These are phyloP conservation scores for Xylariales sp. DNA, from an alignment of 2,329 filamentous ascomycete species.

Conservation along the genomic window DNA sequence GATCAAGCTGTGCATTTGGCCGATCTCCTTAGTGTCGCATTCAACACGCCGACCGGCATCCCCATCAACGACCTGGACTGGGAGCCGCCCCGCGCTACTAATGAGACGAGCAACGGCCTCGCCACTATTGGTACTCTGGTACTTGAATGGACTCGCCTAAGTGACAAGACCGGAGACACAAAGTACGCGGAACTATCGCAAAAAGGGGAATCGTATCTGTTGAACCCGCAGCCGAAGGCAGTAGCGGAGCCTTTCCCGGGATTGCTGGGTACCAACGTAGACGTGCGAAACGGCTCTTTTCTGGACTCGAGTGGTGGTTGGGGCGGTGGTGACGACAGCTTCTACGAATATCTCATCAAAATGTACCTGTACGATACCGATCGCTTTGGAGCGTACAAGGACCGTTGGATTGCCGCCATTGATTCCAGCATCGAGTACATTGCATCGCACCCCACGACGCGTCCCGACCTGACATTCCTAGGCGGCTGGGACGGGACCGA, in stretches of 20 bases:
- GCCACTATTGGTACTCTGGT: slow-evolving; percentile 75
- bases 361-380: slow-evolving; percentile 76
- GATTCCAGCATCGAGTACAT: slow-evolving; percentile 72
- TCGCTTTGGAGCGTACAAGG: slow-evolving; percentile 60
- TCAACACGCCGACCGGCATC: slow-evolving; percentile 70
- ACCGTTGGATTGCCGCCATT: slow-evolving; percentile 70
- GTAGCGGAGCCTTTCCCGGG: slow-evolving; percentile 70
- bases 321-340: slow-evolving; percentile 73
- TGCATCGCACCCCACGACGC: slow-evolving; percentile 59
- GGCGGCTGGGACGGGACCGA: slow-evolving; percentile 47
- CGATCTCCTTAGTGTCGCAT: slow-evolving; percentile 70
- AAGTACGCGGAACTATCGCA: slow-evolving; percentile 64
- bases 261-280: slow-evolving; percentile 64
- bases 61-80: slow-evolving; percentile 67
- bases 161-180: slow-evolving; percentile 65
- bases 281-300: slow-evolving; percentile 62
- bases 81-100: slow-evolving; percentile 43
- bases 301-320: slow-evolving; percentile 66
- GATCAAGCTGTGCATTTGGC: slow-evolving; percentile 64
- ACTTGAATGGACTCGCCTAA: slow-evolving; percentile 78
- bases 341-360: slow-evolving; percentile 88
- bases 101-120: slow-evolving; percentile 59
- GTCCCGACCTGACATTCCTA: slow-evolving; percentile 69
- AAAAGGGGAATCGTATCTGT: slow-evolving; percentile 63
- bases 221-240: slow-evolving; percentile 56